These are phyloP conservation scores for Chaetomiaceae sp. DNA, from an alignment of 2,329 filamentous ascomycete genomes.

Conservation along the genomic window DNA sequence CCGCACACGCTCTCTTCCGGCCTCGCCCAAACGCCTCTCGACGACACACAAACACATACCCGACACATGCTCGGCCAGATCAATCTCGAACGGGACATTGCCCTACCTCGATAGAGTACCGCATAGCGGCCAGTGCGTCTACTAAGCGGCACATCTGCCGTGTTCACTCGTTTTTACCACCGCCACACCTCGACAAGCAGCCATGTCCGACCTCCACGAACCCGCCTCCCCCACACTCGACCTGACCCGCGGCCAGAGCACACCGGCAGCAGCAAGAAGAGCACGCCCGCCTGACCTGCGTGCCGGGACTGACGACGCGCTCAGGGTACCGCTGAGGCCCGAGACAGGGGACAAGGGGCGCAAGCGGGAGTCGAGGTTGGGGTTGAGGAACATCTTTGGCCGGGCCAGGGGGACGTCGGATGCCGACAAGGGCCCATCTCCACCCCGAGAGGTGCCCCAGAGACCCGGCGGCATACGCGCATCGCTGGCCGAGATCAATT, in stretches of 20 bases:
- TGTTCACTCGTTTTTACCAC: conserved; percentile 14
- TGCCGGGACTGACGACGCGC: conserved; percentile 29
- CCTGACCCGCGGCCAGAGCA: conserved; percentile 30
- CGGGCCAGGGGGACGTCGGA: conserved; percentile 39
- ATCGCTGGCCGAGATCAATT: conserved; percentile 43
- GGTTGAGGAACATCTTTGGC: conserved; percentile 48
- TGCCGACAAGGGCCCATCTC: conserved; percentile 22
- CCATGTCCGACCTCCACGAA: conserved; percentile 21
- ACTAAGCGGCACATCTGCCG: conserved; percentile 7
- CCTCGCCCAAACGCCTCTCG: not conserved
- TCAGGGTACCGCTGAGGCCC: conserved; percentile 39
- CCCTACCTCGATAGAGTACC: not conserved
- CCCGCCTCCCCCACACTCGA: conserved; percentile 27
- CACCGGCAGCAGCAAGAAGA: conserved; percentile 31
- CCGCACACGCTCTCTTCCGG: not conserved
- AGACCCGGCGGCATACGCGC: conserved; percentile 38
- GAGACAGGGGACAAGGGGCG: conserved; percentile 36
- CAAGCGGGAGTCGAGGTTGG: conserved; percentile 49
- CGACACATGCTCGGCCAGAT: not conserved
- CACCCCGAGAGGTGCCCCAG: conserved; percentile 28
- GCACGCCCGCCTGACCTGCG: conserved; percentile 37
- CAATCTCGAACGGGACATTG: not conserved
- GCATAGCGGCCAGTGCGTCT: not conserved
- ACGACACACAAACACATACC: not conserved
- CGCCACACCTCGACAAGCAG: not conserved